Percentiles rank a stretch among this genome's conserved stretches.
Conservation (phyloP, 140 eudicot genomes). For the Senecio squalidus region DNA sequence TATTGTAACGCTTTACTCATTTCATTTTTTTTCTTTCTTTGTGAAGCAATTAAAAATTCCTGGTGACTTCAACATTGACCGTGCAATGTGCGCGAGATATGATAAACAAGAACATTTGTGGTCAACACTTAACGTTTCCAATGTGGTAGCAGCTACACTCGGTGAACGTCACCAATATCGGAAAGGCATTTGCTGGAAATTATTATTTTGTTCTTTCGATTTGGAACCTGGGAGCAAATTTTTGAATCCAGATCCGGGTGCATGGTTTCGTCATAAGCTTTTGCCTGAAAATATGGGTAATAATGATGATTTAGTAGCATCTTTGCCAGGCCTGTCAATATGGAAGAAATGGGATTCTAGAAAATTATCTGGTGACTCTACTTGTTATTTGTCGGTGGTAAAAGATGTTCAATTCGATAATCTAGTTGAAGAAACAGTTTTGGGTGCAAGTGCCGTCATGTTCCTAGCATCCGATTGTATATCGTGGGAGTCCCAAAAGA, state of each 20-base stretch:
- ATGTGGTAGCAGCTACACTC: conserved; percentile 60
- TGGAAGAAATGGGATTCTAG: conserved; percentile 61
- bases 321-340: conserved; percentile 56
- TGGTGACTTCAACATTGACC: conserved; percentile 54
- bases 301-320: conserved; percentile 37
- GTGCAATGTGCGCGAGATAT: conserved; percentile 52
- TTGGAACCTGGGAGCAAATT: conserved; percentile 18
- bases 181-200: conserved; percentile 83
- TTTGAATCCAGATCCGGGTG: conserved; percentile 24
- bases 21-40: conserved; percentile 9
- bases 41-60: conserved; percentile 40
- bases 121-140: conserved; percentile 76
- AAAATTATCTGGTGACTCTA: conserved; percentile 31
- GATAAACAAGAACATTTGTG: conserved; percentile 51
- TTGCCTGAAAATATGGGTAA: conserved; percentile 41
- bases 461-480: conserved; percentile 53
- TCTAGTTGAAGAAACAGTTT: conserved; percentile 25
- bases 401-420: conserved; percentile 35
- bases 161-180: conserved; percentile 44
- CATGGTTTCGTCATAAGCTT: conserved; percentile 70
- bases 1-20: conserved; percentile 10
- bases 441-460: conserved; percentile 70
- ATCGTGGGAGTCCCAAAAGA: conserved; percentile 57
- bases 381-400: conserved; percentile 68
- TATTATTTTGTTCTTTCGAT: conserved; percentile 45